Percentiles rank a stretch among this genome's conserved stretches.
Conservation (phyloP, 106 monocot species). For the Apostasia ramifera region DNA sequence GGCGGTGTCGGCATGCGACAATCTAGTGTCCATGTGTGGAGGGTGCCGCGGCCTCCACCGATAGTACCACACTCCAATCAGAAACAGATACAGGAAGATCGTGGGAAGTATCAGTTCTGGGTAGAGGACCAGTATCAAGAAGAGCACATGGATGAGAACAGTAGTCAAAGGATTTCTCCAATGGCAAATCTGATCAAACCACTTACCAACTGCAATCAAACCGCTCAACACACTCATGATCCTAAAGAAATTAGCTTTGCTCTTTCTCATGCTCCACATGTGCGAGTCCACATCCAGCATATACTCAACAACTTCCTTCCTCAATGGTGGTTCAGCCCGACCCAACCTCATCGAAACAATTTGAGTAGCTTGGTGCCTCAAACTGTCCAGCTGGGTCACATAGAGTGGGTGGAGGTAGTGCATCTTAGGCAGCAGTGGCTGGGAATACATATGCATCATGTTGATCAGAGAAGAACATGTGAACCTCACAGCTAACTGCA, state of each 20-base stretch:
- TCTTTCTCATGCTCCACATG: conserved; percentile 75
- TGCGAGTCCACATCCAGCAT: conserved; percentile 56
- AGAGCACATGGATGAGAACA: conserved; percentile 42
- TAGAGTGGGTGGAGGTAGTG: conserved; percentile 56
- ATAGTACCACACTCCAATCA: conserved; percentile 60
- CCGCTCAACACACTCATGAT: conserved; percentile 42
- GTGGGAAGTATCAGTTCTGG: conserved; percentile 66
- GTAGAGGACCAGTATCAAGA: conserved; percentile 46
- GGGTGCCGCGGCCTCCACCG: conserved; percentile 43
- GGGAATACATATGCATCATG: conserved; percentile 41
- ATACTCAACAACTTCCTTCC: conserved; percentile 60
- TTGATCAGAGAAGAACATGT: conserved; percentile 36
- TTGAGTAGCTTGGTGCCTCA: conserved; percentile 42
- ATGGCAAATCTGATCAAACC: conserved; percentile 43
- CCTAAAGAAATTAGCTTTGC: conserved; percentile 71
- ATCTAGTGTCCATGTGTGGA: conserved; percentile 52
- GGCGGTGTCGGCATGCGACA: conserved; percentile 44
- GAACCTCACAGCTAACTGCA: conserved; percentile 58
- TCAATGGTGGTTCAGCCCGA: conserved; percentile 55
- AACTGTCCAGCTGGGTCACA: conserved; percentile 41
- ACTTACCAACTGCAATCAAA: conserved; percentile 11
- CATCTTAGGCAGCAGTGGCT: conserved; percentile 48
- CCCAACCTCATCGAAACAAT: conserved; percentile 50
- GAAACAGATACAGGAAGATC: conserved; percentile 56
- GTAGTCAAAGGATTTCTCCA: conserved; percentile 68